A percentile compares a stretch with the other conserved stretches of the same genome.
Evolutionary conservation across 805 yeast species (phyloP).

Genomic region (Wickerhamiella brachini): DNA sequence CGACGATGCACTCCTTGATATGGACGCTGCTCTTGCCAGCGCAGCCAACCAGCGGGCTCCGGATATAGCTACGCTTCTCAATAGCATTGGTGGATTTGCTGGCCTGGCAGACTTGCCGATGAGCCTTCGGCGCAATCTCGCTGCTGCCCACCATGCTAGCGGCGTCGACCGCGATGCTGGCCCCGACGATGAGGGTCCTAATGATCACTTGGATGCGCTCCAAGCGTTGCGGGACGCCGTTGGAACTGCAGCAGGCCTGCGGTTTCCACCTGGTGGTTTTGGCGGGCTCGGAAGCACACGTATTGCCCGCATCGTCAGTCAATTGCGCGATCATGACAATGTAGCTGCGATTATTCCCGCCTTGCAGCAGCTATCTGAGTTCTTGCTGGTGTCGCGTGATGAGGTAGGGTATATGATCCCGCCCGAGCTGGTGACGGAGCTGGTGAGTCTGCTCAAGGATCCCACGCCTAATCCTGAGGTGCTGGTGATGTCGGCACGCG

Average conservation of each 20-base stretch:
- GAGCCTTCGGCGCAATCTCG: background rate
- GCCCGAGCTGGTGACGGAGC: constrained; percentile 36
- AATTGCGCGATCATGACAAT: background rate
- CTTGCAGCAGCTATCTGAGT: constrained; percentile 23
- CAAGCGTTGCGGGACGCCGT: background rate
- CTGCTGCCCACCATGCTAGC: constrained; percentile 11
- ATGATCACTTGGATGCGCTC: constrained; percentile 7
- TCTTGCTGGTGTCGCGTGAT: constrained; percentile 23
- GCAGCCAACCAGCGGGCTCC: constrained; percentile 17
- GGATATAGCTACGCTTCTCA: constrained; percentile 15
- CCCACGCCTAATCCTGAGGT: constrained; percentile 54
- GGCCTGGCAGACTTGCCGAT: background rate
- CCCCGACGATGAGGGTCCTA: constrained; percentile 14
- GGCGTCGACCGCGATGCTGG: constrained; percentile 21
- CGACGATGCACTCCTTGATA: background rate
- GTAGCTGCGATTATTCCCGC: constrained; percentile 17
- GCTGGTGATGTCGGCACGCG: constrained; percentile 73
- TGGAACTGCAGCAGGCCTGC: background rate
- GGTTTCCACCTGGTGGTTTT: background rate
- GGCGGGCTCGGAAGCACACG: constrained; percentile 11
- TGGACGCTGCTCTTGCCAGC: background rate
- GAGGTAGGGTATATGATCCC: constrained; percentile 37
- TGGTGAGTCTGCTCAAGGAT: constrained; percentile 45
- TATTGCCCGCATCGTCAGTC: constrained; percentile 16
- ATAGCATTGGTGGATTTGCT: constrained; percentile 14